Percentiles rank a stretch among this genome's conserved stretches.
These are phyloP conservation scores for Lantana camara DNA, from an alignment of 257 asterid species.

Conservation along the genomic window DNA sequence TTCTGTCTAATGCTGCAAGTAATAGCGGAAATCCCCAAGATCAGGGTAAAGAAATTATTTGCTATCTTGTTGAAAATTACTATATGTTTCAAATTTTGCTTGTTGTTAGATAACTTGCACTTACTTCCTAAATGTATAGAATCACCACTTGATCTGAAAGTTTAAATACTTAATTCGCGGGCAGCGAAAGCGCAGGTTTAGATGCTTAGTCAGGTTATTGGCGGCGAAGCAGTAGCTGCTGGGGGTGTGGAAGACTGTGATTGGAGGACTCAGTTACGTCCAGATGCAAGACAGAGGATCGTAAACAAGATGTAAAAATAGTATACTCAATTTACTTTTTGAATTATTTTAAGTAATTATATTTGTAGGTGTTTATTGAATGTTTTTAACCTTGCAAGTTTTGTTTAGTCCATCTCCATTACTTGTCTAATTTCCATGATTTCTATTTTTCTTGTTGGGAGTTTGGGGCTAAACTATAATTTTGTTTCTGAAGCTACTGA, in stretches of 20 bases:
- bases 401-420: conserved; percentile 11
- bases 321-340: background rate
- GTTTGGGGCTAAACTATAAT: too few relatives aligned
- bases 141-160: too few relatives aligned
- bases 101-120: background rate
- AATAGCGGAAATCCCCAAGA: conserved; percentile 59
- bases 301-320: conserved; percentile 66
- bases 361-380: conserved; percentile 13
- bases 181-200: conserved; percentile 54
- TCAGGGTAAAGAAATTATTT: conserved; percentile 51
- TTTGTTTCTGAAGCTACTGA: too few relatives aligned
- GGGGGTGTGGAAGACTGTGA: conserved; percentile 60
- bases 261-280: conserved; percentile 81
- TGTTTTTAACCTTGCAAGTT: background rate
- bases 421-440: background rate
- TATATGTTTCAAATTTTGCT: background rate
- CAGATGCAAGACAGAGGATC: conserved; percentile 67
- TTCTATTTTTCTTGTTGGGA: background rate
- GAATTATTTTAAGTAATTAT: background rate
- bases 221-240: conserved; percentile 45
- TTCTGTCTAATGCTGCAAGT: conserved; percentile 54
- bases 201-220: conserved; percentile 54
- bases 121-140: background rate
- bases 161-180: conserved; percentile 70
- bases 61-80: conserved; percentile 9